These are phyloP conservation scores for Vickermania ingenoplastis DNA, from an alignment of 208 protist species.

Conservation along the genomic window DNA sequence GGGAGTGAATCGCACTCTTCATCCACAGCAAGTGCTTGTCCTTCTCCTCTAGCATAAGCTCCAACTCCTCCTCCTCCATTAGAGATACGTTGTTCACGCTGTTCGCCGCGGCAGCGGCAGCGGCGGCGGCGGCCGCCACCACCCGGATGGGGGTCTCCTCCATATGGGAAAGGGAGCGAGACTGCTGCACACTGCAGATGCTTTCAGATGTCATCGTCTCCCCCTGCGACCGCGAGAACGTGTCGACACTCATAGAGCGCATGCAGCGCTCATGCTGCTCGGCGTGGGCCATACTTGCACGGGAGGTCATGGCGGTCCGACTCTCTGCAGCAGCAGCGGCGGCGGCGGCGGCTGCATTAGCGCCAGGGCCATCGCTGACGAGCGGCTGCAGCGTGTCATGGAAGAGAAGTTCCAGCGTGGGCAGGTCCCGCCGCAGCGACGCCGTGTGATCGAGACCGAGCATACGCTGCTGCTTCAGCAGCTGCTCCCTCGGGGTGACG, in stretches of 20 bases:
- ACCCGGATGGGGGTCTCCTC: conserved; percentile 1
- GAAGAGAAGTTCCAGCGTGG: neutral
- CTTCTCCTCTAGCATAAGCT: too few relatives aligned
- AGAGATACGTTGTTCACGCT: too few relatives aligned
- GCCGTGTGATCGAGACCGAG: neutral
- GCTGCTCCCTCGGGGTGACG: neutral
- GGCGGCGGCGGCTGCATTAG: too few relatives aligned
- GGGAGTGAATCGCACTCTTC: conserved; percentile 13
- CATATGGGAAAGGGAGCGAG: neutral
- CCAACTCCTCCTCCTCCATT: too few relatives aligned
- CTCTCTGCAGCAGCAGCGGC: too few relatives aligned
- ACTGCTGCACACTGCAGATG: neutral
- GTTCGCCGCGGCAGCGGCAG: neutral
- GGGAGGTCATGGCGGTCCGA: too few relatives aligned
- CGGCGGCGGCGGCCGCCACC: neutral
- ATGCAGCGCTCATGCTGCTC: neutral
- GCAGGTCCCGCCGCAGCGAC: neutral
- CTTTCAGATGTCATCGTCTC: neutral
- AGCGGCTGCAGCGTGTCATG: neutral
- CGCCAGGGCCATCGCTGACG: neutral
- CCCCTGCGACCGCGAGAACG: neutral
- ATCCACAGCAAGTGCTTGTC: conserved; percentile 15
- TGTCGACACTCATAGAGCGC: neutral
- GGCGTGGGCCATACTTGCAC: neutral
- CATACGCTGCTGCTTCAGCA: neutral